These are phyloP conservation scores for Dryadomyces quercivorus DNA, from an alignment of 2,329 filamentous ascomycete species.

Conservation along the genomic window DNA sequence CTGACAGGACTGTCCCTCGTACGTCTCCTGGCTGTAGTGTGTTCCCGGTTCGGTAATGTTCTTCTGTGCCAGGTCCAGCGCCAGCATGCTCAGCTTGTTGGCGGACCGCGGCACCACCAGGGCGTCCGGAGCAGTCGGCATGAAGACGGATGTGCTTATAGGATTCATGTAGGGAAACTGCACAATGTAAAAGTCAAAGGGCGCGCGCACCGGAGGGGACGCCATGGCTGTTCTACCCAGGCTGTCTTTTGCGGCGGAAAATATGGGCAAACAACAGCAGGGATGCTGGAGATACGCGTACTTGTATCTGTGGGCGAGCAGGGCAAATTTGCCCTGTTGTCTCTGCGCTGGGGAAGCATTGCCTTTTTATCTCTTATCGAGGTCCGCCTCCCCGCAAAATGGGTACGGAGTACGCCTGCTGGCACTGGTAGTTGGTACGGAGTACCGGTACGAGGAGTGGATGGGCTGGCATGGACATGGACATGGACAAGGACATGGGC, in stretches of 20 bases:
- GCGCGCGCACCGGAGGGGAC: background rate
- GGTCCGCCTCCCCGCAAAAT: background rate
- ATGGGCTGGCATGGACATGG: too few species aligned
- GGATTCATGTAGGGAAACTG: background rate
- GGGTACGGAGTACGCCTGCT: too few species aligned
- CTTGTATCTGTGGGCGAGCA: background rate
- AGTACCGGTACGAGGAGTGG: too few species aligned
- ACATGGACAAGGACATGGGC: too few species aligned
- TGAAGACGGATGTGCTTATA: background rate
- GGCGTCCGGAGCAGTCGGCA: background rate
- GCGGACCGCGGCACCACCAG: background rate
- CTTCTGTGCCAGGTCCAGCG: background rate
- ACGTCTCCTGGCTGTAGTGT: background rate
- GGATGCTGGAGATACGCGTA: background rate
- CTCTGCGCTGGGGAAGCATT: background rate
- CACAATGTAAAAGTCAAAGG: background rate
- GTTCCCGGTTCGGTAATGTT: background rate
- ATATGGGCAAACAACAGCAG: too few species aligned
- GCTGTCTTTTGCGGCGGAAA: background rate
- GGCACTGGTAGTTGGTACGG: too few species aligned
- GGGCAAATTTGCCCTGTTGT: background rate
- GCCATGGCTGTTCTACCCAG: background rate
- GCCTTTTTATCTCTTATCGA: background rate
- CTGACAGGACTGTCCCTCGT: background rate
- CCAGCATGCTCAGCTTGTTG: background rate